Percentiles rank a stretch among this genome's conserved stretches.
Evolutionary conservation across 495 filamentous ascomycete species (phyloP).

Genomic region (Penicillium manginii): DNA sequence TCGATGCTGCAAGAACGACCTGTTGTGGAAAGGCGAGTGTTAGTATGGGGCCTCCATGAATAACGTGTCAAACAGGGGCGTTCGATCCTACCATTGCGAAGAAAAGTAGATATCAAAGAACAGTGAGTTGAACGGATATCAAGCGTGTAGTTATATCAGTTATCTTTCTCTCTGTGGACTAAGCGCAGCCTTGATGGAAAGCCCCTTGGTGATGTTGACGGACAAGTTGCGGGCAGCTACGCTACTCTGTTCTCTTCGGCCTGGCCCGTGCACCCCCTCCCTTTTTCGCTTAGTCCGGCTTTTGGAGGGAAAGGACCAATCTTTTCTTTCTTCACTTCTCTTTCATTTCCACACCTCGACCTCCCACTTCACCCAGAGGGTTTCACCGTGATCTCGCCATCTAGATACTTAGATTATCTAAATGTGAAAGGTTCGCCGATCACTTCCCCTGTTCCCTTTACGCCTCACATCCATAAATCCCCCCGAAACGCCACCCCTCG

Average conservation of each 20-base stretch:
- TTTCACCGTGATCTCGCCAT: neutral
- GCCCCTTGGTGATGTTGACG: conserved; percentile 32
- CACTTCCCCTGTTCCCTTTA: neutral
- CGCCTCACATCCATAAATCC: too few species aligned
- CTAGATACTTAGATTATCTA: neutral
- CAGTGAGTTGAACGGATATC: neutral
- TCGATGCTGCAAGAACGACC: conserved; percentile 98
- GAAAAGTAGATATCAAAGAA: conserved; percentile 10
- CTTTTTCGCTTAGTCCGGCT: conserved; percentile 46
- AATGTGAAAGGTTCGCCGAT: neutral
- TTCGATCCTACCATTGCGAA: conserved; percentile 28
- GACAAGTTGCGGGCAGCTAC: conserved; percentile 41
- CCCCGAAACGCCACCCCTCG: conserved; percentile 12
- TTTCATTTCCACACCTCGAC: conserved; percentile 13
- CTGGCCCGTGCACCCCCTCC: conserved; percentile 45
- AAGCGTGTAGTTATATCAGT: neutral
- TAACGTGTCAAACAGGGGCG: neutral
- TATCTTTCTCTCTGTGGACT: conserved; percentile 1
- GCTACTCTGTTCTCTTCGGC: conserved; percentile 53
- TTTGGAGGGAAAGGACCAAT: neutral
- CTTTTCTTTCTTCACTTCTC: conserved; percentile 21
- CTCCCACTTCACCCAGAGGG: neutral
- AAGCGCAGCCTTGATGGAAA: conserved; percentile 3
- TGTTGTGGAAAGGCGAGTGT: conserved; percentile 44
- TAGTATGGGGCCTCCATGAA: conserved; percentile 20